Conservation (phyloP, 2,329 filamentous ascomycete genomes). For the Penicillium sp. region DNA sequence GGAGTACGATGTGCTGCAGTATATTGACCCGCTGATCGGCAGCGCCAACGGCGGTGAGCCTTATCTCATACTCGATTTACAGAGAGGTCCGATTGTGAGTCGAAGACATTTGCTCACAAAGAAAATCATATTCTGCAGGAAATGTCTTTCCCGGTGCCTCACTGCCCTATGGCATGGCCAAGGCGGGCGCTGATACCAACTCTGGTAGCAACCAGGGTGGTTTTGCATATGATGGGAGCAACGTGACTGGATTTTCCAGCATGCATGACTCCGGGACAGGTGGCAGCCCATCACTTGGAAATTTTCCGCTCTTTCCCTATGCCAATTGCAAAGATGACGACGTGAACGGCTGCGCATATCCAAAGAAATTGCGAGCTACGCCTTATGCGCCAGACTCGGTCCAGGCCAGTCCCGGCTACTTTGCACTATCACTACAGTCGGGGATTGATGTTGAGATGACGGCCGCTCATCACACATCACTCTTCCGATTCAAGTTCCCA, state of each 20-base stretch:
- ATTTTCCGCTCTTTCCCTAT: conserved; percentile 67
- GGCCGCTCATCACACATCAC: conserved; percentile 54
- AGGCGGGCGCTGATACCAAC: conserved; percentile 51
- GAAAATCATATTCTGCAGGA: conserved; percentile 25
- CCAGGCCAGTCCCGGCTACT: conserved; percentile 59
- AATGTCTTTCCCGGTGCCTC: conserved; percentile 55
- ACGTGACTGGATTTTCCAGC: conserved; percentile 46
- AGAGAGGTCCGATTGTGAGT: background rate
- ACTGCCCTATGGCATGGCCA: conserved; percentile 51
- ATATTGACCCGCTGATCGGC: conserved; percentile 50
- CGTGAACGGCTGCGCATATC: conserved; percentile 57
- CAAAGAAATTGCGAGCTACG: conserved; percentile 47
- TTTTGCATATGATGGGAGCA: conserved; percentile 48
- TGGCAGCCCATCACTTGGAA: conserved; percentile 58
- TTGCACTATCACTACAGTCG: conserved; percentile 53
- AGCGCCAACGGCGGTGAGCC: conserved; percentile 43
- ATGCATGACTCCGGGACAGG: conserved; percentile 50
- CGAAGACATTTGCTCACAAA: background rate
- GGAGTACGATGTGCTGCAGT: conserved; percentile 40
- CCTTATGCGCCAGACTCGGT: conserved; percentile 48
- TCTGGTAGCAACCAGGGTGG: conserved; percentile 49
- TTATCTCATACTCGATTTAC: no score
- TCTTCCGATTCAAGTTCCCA: conserved; percentile 62
- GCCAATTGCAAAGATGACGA: conserved; percentile 54
- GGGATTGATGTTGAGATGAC: conserved; percentile 62